These are phyloP conservation scores for Zangia roseola DNA, from an alignment of 768 basidiomycete genomes.

Conservation along the genomic window DNA sequence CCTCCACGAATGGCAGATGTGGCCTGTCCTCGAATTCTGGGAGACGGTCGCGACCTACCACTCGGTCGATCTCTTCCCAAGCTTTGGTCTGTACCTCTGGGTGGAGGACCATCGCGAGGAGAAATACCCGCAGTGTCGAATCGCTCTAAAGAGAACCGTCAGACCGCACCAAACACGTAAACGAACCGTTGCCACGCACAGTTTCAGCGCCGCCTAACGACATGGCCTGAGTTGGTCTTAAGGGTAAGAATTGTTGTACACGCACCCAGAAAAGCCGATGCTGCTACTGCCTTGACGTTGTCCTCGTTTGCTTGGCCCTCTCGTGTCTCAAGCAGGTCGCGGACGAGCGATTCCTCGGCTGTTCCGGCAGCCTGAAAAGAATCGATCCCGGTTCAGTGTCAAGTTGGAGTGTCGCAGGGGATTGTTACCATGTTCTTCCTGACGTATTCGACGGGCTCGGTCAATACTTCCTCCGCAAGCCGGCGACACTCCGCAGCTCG, in stretches of 20 bases:
- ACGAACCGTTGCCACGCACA: constrained; percentile 7
- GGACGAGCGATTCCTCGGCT: constrained; percentile 22
- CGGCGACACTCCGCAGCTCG: constrained; percentile 15
- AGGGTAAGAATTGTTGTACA: background rate
- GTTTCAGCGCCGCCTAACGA: constrained; percentile 28
- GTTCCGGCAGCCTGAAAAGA: constrained; percentile 16
- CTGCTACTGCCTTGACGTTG: constrained; percentile 22
- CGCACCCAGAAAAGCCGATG: constrained; percentile 24
- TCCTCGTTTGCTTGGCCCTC: constrained; percentile 3
- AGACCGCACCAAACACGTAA: background rate
- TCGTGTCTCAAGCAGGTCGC: constrained; percentile 11
- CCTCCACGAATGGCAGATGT: constrained; percentile 32
- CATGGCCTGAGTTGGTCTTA: background rate
- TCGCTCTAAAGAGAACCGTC: constrained; percentile 10
- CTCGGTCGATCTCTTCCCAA: constrained; percentile 30
- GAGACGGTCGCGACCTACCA: constrained; percentile 30
- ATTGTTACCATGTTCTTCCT: constrained; percentile 20
- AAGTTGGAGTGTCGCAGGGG: background rate
- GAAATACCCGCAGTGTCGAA: constrained; percentile 22
- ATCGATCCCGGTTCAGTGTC: background rate
- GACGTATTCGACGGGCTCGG: constrained; percentile 22
- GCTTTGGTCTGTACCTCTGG: constrained; percentile 33
- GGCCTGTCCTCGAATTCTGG: constrained; percentile 29
- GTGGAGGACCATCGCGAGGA: constrained; percentile 34
- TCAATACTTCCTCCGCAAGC: constrained; percentile 23